Evolutionary conservation across 2,329 filamentous ascomycete species (phyloP).

Genomic region (Penicillium nordicum): DNA sequence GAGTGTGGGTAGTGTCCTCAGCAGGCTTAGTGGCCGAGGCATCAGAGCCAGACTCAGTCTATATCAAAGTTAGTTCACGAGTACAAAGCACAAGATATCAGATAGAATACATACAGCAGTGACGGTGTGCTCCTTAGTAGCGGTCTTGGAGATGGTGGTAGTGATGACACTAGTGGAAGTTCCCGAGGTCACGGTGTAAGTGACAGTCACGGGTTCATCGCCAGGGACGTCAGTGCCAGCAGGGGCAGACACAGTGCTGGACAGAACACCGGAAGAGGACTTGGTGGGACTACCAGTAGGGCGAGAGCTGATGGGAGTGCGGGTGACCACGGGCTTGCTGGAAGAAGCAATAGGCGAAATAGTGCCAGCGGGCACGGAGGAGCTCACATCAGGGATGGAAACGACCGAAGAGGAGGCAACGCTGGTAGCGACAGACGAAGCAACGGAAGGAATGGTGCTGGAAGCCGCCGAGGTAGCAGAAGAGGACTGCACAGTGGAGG

Average conservation of each 20-base stretch:
- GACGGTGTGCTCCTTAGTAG: conserved; percentile 27
- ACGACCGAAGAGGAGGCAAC: conserved; percentile 2
- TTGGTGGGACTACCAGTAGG: conserved; percentile 8
- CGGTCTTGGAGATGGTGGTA: conserved; percentile 37
- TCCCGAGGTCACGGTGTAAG: conserved; percentile 41
- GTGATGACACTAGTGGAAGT: conserved; percentile 36
- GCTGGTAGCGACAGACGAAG: conserved; percentile 4
- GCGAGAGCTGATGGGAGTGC: conserved; percentile 3
- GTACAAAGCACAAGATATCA: neutral
- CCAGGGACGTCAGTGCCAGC: conserved; percentile 23
- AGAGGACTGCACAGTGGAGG: conserved; percentile 8
- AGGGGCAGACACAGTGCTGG: conserved; percentile 14
- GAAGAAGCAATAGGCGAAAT: conserved; percentile 4
- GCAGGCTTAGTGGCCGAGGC: conserved; percentile 10
- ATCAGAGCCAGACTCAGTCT: conserved; percentile 9
- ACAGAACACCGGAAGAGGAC: conserved; percentile 1
- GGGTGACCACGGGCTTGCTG: conserved; percentile 3
- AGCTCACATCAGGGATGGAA: neutral
- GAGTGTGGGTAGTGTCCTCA: conserved; percentile 2
- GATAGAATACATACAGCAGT: conserved; percentile 23
- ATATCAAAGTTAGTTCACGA: neutral
- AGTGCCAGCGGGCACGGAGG: neutral
- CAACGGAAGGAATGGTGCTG: conserved; percentile 10
- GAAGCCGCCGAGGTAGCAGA: conserved; percentile 3
- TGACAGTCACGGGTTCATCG: conserved; percentile 21